Evolutionary conservation across 345 rosid species (phyloP).

Genomic region (Carallia pectinifolia): DNA sequence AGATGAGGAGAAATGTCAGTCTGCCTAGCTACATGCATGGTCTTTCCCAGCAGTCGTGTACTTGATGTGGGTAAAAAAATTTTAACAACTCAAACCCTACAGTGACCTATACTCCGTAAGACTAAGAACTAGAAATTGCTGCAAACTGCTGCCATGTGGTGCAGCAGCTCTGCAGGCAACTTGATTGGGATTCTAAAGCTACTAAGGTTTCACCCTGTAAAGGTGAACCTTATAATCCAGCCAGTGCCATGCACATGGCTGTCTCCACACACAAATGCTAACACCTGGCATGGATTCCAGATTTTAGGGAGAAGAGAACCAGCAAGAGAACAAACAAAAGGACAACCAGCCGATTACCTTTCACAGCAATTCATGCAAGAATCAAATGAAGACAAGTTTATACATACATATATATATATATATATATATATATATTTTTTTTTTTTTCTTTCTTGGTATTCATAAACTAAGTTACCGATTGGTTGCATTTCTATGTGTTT

Average conservation of each 20-base stretch:
- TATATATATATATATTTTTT: background rate
- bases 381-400: constrained; percentile 22
- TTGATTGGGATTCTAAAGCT: constrained; percentile 40
- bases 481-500: no score
- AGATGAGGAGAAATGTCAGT: background rate
- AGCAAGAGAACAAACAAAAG: background rate
- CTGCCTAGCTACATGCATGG: constrained; percentile 14
- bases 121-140: constrained; percentile 18
- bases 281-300: background rate
- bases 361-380: constrained; percentile 33
- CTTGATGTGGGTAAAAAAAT: background rate
- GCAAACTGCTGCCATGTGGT: constrained; percentile 28
- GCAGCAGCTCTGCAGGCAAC: constrained; percentile 7
- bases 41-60: background rate
- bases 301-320: background rate
- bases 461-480: no score
- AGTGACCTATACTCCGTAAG: background rate
- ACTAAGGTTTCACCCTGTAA: background rate
- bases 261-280: background rate
- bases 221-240: background rate
- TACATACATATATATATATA: background rate
- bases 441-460: no score
- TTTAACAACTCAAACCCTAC: constrained; percentile 20
- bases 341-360: background rate
- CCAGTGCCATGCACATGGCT: background rate